Conservation (phyloP, 257 asterid species). For the Solanum microdontum region DNA sequence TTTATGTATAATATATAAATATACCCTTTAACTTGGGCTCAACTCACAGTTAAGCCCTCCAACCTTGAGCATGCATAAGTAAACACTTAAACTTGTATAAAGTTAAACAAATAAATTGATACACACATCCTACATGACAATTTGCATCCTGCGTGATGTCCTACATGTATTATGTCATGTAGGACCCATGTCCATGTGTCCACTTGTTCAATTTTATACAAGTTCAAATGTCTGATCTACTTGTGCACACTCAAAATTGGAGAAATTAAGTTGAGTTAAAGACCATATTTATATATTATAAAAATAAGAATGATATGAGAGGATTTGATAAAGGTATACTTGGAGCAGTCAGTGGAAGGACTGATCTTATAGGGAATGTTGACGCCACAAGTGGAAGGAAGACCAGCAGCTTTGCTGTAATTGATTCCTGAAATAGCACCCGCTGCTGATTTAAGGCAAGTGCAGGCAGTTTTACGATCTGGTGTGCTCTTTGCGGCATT, state of each 20-base stretch:
- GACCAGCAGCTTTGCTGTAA: slow-evolving; percentile 26
- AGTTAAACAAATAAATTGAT: too few species aligned
- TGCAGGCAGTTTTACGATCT: slow-evolving; percentile 29
- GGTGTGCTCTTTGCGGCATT: slow-evolving; percentile 15
- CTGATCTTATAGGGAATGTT: slow-evolving; percentile 44
- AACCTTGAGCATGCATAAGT: too few species aligned
- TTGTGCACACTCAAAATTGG: neutral
- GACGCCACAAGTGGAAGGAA: slow-evolving; percentile 39
- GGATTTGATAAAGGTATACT: slow-evolving; percentile 12
- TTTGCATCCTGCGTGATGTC: neutral
- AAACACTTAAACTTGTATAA: too few species aligned
- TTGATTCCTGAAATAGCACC: neutral
- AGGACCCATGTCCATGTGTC: neutral
- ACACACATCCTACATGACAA: neutral
- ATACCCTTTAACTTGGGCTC: neutral
- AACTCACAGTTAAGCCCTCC: neutral
- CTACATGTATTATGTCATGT: neutral
- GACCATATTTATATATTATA: too few species aligned
- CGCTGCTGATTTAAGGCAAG: slow-evolving; percentile 27
- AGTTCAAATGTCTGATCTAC: neutral
- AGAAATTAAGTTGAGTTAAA: neutral
- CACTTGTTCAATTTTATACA: neutral
- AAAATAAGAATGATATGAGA: neutral
- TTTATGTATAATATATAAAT: too few species aligned
- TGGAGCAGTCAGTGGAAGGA: slow-evolving; percentile 46